Conservation (phyloP, 305 asterid genomes). For the Withania somnifera region DNA sequence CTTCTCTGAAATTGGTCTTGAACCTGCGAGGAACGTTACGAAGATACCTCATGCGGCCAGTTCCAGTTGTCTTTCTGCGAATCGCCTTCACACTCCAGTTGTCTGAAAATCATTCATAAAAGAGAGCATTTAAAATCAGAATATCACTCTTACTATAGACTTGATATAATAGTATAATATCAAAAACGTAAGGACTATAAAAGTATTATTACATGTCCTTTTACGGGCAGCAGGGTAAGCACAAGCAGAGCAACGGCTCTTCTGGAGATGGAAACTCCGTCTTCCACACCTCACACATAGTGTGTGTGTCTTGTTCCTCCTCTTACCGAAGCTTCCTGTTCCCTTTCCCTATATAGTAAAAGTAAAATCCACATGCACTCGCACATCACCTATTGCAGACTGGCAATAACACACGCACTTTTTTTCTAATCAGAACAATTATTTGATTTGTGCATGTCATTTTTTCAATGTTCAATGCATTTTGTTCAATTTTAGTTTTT, state of each 20-base stretch:
- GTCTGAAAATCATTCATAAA: constrained; percentile 35
- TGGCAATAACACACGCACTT: neutral
- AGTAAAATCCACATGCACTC: neutral
- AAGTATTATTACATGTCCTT: constrained; percentile 9
- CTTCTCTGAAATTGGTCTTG: constrained; percentile 93
- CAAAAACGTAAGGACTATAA: neutral
- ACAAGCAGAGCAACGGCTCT: constrained; percentile 23
- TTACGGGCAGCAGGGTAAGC: constrained; percentile 24
- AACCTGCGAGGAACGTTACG: constrained; percentile 79
- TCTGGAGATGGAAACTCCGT: constrained; percentile 24
- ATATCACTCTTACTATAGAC: neutral
- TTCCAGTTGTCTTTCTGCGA: constrained; percentile 85
- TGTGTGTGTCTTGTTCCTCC: constrained; percentile 26
- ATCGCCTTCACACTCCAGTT: constrained; percentile 98
- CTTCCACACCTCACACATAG: constrained; percentile 24
- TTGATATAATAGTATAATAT: neutral
- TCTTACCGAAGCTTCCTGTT: constrained; percentile 24
- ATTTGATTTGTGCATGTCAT: neutral
- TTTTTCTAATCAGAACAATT: neutral
- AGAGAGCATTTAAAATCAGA: too few relatives aligned
- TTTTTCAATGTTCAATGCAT: neutral
- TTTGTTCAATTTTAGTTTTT: neutral
- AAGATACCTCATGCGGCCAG: constrained; percentile 93
- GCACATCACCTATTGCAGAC: neutral
- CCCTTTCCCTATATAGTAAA: constrained; percentile 15